Evolutionary conservation across 2,329 filamentous ascomycete species (phyloP).

Genomic region (Sporothrix brasiliensis): DNA sequence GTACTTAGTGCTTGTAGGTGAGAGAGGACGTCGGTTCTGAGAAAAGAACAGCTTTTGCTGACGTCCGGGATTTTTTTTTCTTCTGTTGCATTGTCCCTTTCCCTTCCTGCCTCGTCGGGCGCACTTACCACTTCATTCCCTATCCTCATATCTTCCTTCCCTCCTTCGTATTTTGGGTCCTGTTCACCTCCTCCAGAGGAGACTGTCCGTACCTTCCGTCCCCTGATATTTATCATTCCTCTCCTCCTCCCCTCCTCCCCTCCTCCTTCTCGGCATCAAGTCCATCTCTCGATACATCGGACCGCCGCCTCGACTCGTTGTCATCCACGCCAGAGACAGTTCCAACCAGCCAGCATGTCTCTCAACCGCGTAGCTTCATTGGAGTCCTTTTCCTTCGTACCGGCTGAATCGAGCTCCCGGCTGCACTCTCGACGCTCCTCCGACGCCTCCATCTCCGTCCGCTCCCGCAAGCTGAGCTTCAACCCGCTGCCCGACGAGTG

Average conservation of each 20-base stretch:
- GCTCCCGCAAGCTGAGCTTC: constrained; percentile 56
- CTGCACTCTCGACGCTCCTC: constrained; percentile 48
- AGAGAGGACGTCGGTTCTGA: constrained; percentile 5
- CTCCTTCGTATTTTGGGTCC: too few species aligned
- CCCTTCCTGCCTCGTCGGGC: too few species aligned
- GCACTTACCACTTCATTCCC: too few species aligned
- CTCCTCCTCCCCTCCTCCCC: background rate
- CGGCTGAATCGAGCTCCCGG: constrained; percentile 41
- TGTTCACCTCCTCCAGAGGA: background rate
- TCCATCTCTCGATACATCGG: background rate
- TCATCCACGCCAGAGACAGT: background rate
- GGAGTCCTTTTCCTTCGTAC: constrained; percentile 54
- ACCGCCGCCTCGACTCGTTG: background rate
- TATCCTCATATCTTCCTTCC: too few species aligned
- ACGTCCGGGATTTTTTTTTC: background rate
- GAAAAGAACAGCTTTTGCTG: background rate
- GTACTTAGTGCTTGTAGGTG: background rate
- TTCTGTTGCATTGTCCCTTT: too few species aligned
- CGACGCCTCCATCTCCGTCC: constrained; percentile 49
- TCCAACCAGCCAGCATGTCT: constrained; percentile 47
- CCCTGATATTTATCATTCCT: background rate
- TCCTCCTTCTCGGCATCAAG: background rate
- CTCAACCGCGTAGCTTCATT: constrained; percentile 57
- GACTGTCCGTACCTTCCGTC: background rate
- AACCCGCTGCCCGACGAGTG: constrained; percentile 59